Evolutionary conservation across 495 filamentous ascomycete species (phyloP), one percentile per base, ranked within the genome.

Genomic region (Penicillium chermesinum): DNA sequence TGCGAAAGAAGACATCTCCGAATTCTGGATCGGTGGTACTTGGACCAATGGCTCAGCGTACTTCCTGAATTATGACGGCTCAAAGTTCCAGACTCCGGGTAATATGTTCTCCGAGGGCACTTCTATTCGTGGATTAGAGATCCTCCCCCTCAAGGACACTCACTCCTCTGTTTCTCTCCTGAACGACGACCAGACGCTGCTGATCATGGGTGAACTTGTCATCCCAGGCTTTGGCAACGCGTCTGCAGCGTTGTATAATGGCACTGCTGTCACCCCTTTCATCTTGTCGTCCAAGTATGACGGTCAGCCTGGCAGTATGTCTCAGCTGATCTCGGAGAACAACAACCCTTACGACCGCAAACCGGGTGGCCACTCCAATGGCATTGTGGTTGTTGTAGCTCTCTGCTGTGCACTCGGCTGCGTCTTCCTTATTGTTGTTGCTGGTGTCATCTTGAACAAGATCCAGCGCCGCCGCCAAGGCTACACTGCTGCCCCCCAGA

Each of bases 371-470:
- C 78, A 93, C 50, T 86, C 89, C 8, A 76, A 87, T 49, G 94
- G 88, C 30, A 91, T 95, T 52, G 78, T 96, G 22, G 87, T 96
- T 13, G 77, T 99, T 22, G 91, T 99, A 38, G 85, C 83, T n/a
- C 84, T 99, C 46, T 95, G 86, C 38, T 88, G 93, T 50, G 84
- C 93, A 0, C 80, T 97, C 7, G 90, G 76, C 44, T 79, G 91
- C 49, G 88, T 91, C 60, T 87, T 96, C 67, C 72, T 96, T 35
- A 81, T 99, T 40, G 90, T 99, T 46, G 79, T 88, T 17, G 78
- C 82, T 21, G 93, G 93, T 47, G 77, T 97, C 46, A 70, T 95
- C 46, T 72, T 89, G 22, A 91, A 95, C 62, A 84, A 89, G 45
- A 77, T 88, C 37, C 86, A 93, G 58, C 85, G 90, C 56, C 83